These are phyloP conservation scores for Haemoproteus tartakovskyi DNA, from an alignment of 169 alveolate species.

Conservation along the genomic window DNA sequence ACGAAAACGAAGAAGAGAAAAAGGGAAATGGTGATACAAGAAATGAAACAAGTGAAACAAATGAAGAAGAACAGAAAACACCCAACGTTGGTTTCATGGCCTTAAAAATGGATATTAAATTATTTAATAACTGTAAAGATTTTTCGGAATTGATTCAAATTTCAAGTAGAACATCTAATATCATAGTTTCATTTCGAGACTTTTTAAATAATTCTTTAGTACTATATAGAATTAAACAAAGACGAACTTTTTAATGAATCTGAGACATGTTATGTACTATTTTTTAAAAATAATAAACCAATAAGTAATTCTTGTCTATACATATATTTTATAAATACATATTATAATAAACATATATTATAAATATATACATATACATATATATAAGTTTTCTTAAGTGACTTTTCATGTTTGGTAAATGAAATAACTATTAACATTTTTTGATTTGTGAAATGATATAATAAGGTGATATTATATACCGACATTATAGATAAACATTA, in stretches of 20 bases:
- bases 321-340: too few species aligned
- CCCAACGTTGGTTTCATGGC: constrained; percentile 60
- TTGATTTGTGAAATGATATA: too few species aligned
- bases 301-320: too few species aligned
- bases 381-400: too few species aligned
- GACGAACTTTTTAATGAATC: constrained; percentile 32
- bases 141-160: constrained; percentile 43
- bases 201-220: constrained; percentile 33
- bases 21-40: not conserved
- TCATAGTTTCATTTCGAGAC: constrained; percentile 51
- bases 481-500: too few species aligned
- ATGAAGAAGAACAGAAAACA: not conserved
- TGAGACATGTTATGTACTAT: too few species aligned
- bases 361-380: too few species aligned
- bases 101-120: constrained; percentile 29
- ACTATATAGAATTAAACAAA: constrained; percentile 16
- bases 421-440: too few species aligned
- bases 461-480: too few species aligned
- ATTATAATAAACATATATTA: too few species aligned
- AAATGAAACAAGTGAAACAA: not conserved
- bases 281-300: too few species aligned
- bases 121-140: constrained; percentile 33
- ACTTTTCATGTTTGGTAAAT: too few species aligned
- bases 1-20: not conserved
- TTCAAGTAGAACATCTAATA: constrained; percentile 44